Percentiles rank a stretch among this genome's conserved stretches.
These are phyloP conservation scores for Hymenochaete sp. DNA, from an alignment of 1,284 basidiomycete genomes.

Conservation along the genomic window DNA sequence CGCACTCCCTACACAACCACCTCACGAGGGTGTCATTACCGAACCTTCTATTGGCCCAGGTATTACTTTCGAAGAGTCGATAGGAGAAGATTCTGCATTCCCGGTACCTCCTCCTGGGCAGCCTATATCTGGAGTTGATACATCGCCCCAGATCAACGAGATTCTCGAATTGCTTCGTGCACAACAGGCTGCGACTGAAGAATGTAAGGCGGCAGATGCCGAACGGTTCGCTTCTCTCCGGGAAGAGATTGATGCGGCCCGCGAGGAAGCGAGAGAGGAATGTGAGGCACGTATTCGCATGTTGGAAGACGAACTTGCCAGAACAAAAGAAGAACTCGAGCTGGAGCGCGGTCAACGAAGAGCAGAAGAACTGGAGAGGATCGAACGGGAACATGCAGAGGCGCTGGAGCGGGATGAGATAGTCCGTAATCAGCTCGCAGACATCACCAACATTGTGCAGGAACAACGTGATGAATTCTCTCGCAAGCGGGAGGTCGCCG, in stretches of 20 bases:
- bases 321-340: slow-evolving; percentile 44
- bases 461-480: slow-evolving; percentile 49
- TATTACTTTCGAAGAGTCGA: neutral
- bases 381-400: slow-evolving; percentile 49
- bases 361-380: slow-evolving; percentile 50
- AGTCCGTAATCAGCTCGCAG: slow-evolving; percentile 48
- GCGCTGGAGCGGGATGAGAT: slow-evolving; percentile 49
- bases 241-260: slow-evolving; percentile 30
- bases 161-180: slow-evolving; percentile 47
- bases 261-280: slow-evolving; percentile 42
- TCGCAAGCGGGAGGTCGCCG: slow-evolving; percentile 46
- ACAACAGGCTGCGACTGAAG: slow-evolving; percentile 52
- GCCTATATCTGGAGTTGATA: slow-evolving; percentile 31
- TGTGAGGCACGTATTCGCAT: slow-evolving; percentile 45
- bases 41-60: neutral
- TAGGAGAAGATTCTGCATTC: slow-evolving; percentile 6
- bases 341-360: slow-evolving; percentile 46
- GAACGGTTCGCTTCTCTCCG: slow-evolving; percentile 40
- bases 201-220: slow-evolving; percentile 41
- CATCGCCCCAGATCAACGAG: slow-evolving; percentile 44
- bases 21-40: neutral
- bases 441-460: slow-evolving; percentile 60
- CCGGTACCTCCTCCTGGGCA: slow-evolving; percentile 20
- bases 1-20: neutral
- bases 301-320: slow-evolving; percentile 55